Conservation (phyloP, 2,329 filamentous ascomycete species). For the Lecanosticta acicola region DNA sequence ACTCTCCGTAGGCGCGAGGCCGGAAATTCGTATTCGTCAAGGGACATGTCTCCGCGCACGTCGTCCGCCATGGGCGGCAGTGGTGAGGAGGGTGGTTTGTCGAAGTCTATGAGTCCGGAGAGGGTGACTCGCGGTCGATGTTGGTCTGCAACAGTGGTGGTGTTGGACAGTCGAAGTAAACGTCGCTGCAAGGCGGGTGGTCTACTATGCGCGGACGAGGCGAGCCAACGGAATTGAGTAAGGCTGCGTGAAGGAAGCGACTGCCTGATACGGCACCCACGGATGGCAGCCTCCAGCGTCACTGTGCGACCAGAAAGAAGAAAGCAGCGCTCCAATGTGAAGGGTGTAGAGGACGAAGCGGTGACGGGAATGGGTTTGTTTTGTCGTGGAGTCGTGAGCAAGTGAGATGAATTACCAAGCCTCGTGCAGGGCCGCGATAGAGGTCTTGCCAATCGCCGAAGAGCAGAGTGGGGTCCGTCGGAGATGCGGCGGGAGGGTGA, state of each 20-base stretch:
- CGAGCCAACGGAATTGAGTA: not conserved
- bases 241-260: not conserved
- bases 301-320: too few species aligned
- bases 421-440: slow-evolving; percentile 3
- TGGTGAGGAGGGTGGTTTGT: slow-evolving; percentile 7
- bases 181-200: not conserved
- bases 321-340: too few species aligned
- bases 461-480: not conserved
- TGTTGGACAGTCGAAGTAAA: not conserved
- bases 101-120: slow-evolving; percentile 14
- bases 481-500: too few species aligned
- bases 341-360: not conserved
- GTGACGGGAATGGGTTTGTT: not conserved
- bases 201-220: not conserved
- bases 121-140: not conserved
- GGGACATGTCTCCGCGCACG: slow-evolving; percentile 27
- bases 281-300: slow-evolving; percentile 2
- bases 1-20: slow-evolving; percentile 53
- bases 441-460: slow-evolving; percentile 7
- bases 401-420: slow-evolving; percentile 10
- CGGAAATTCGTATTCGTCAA: slow-evolving; percentile 57
- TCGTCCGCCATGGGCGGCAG: slow-evolving; percentile 22
- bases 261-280: not conserved
- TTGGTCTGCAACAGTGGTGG: not conserved
- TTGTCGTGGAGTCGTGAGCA: slow-evolving; percentile 1